Conservation (phyloP, 352 stramenopile genomes). For the Peronospora farinosa region DNA sequence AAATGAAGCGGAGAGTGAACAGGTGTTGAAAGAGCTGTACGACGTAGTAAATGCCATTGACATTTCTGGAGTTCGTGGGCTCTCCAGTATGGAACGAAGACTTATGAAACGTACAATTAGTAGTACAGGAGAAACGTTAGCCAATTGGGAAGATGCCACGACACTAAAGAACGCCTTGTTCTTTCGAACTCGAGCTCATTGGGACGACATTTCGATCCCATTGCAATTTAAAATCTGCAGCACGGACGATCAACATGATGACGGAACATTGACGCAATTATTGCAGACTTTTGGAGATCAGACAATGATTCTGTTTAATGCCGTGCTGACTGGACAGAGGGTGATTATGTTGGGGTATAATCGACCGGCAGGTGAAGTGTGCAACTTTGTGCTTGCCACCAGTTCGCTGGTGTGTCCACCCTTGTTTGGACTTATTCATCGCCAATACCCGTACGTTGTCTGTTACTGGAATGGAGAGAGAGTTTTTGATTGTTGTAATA, state of each 20-base stretch:
- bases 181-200: constrained; percentile 47
- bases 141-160: constrained; percentile 37
- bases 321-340: constrained; percentile 67
- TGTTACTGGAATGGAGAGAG: not conserved
- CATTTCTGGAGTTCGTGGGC: constrained; percentile 46
- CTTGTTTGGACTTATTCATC: constrained; percentile 68
- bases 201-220: constrained; percentile 56
- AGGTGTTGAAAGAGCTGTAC: constrained; percentile 56
- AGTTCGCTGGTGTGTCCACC: constrained; percentile 80
- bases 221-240: constrained; percentile 79
- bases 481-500: no score
- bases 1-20: constrained; percentile 34
- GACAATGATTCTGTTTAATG: constrained; percentile 83
- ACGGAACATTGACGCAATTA: constrained; percentile 61
- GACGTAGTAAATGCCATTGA: constrained; percentile 70
- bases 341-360: constrained; percentile 84
- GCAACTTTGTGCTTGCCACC: constrained; percentile 81
- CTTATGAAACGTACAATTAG: constrained; percentile 74
- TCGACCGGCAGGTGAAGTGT: constrained; percentile 72
- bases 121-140: constrained; percentile 31
- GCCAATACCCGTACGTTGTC: constrained; percentile 58
- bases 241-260: constrained; percentile 79
- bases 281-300: constrained; percentile 79
- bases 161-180: constrained; percentile 51
- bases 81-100: constrained; percentile 66